A percentile compares a stretch with the other conserved stretches of the same genome.
Evolutionary conservation across 2,329 filamentous ascomycete genomes (phyloP).

Genomic region (Curvularia eragrostidis): DNA sequence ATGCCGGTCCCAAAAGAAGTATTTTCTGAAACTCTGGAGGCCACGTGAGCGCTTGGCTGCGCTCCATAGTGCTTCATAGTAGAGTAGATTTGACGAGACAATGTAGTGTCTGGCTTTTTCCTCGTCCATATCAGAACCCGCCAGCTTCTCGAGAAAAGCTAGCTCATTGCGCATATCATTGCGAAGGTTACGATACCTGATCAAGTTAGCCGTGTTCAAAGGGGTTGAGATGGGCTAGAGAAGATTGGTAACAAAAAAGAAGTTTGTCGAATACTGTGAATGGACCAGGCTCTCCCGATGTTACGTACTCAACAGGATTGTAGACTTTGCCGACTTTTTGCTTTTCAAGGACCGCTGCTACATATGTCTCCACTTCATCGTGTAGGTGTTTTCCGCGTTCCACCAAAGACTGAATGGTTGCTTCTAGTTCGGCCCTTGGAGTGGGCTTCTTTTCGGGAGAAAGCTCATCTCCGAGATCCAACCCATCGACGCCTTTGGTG

Average conservation of each 20-base stretch:
- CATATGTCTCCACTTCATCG: conserved; percentile 52
- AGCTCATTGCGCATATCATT: conserved; percentile 49
- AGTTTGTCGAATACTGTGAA: not conserved
- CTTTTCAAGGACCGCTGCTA: conserved; percentile 41
- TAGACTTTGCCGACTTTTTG: conserved; percentile 44
- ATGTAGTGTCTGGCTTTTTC: conserved; percentile 60
- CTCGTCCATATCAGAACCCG: conserved; percentile 32
- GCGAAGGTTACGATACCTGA: conserved; percentile 27
- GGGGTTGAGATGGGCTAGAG: too few species aligned
- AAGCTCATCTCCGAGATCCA: conserved; percentile 20
- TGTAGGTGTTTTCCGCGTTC: conserved; percentile 48
- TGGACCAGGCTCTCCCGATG: not conserved
- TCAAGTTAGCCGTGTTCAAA: not conserved
- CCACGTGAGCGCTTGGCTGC: conserved; percentile 65
- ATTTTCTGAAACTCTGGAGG: conserved; percentile 60
- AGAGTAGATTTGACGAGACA: conserved; percentile 70
- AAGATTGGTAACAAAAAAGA: not conserved
- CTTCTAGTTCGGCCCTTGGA: conserved; percentile 27
- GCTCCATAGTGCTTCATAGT: conserved; percentile 69
- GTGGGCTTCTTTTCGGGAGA: conserved; percentile 9
- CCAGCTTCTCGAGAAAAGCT: conserved; percentile 41
- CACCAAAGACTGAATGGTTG: conserved; percentile 44
- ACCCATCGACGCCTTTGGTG: conserved; percentile 13
- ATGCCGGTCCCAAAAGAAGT: conserved; percentile 44
- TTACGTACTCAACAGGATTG: conserved; percentile 45